Conservation (phyloP, 371 early-diverging fungal species). For the Parasitella parasitica region DNA sequence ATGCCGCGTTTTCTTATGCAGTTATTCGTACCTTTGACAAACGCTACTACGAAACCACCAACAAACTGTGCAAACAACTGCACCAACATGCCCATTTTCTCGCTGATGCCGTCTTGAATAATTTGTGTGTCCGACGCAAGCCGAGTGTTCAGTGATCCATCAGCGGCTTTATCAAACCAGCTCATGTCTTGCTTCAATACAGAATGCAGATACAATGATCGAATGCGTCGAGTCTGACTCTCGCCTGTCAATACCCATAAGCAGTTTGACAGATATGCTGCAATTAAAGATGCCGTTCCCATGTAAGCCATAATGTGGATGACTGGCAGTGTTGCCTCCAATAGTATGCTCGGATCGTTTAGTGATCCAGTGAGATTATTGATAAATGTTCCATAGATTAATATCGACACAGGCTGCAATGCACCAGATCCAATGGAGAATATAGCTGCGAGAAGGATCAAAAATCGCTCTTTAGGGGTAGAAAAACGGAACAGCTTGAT, state of each 20-base stretch:
- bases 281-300: slow-evolving; percentile 34
- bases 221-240: slow-evolving; percentile 36
- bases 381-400: slow-evolving; percentile 40
- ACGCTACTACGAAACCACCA: slow-evolving; percentile 44
- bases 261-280: slow-evolving; percentile 33
- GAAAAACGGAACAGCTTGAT: slow-evolving; percentile 40
- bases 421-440: slow-evolving; percentile 38
- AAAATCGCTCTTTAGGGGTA: slow-evolving; percentile 19
- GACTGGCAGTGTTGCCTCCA: slow-evolving; percentile 19
- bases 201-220: slow-evolving; percentile 57
- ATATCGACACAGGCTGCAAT: slow-evolving; percentile 38
- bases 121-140: slow-evolving; percentile 72
- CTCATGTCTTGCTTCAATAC: slow-evolving; percentile 84
- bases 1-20: too few species aligned
- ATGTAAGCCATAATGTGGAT: slow-evolving; percentile 45
- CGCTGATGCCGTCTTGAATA: slow-evolving; percentile 83
- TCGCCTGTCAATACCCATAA: slow-evolving; percentile 41
- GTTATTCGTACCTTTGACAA: slow-evolving; percentile 70
- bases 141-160: slow-evolving; percentile 68
- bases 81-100: slow-evolving; percentile 74
- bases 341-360: slow-evolving; percentile 3
- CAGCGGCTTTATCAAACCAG: slow-evolving; percentile 77
- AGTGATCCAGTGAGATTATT: slow-evolving; percentile 8
- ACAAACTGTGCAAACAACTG: slow-evolving; percentile 47
- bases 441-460: slow-evolving; percentile 27